Evolutionary conservation across 768 basidiomycete genomes (phyloP).

Genomic region (Amanita pallidorosea): DNA sequence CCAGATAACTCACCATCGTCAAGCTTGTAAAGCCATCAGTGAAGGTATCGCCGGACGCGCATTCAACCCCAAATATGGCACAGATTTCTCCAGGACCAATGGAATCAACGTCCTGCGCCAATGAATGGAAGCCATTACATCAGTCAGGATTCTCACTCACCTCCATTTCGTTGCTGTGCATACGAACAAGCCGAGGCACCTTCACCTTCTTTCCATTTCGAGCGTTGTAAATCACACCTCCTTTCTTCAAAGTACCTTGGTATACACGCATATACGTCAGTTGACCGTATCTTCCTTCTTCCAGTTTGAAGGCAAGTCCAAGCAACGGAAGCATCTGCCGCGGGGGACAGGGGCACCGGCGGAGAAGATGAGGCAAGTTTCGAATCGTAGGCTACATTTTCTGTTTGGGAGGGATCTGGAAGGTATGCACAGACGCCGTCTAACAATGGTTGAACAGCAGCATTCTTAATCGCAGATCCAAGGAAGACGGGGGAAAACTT

Average conservation of each 20-base stretch:
- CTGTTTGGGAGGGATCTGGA: constrained; percentile 74
- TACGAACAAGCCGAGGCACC: constrained; percentile 88
- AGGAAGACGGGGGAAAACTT: constrained; percentile 96
- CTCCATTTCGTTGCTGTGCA: constrained; percentile 99
- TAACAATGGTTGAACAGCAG: constrained; percentile 84
- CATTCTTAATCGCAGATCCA: constrained; percentile 97
- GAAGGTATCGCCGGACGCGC: constrained; percentile 96
- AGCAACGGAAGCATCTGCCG: constrained; percentile 81
- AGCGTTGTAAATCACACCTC: constrained; percentile 80
- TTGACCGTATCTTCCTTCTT: constrained; percentile 95
- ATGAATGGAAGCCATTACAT: not conserved
- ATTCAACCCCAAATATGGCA: constrained; percentile 98
- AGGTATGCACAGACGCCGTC: constrained; percentile 96
- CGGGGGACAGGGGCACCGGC: constrained; percentile 68
- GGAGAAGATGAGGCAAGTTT: constrained; percentile 54
- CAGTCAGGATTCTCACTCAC: constrained; percentile 27
- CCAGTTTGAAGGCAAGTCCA: constrained; percentile 95
- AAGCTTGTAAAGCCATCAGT: constrained; percentile 82
- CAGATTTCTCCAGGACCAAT: constrained; percentile 98
- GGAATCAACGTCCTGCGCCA: constrained; percentile 72
- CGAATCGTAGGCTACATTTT: constrained; percentile 76
- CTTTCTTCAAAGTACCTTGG: constrained; percentile 86
- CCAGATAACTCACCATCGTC: constrained; percentile 66
- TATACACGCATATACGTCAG: constrained; percentile 98
- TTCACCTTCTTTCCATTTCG: constrained; percentile 96